Evolutionary conservation across 2,329 filamentous ascomycete genomes (phyloP).

Genomic region (Hypoxylon sp.): DNA sequence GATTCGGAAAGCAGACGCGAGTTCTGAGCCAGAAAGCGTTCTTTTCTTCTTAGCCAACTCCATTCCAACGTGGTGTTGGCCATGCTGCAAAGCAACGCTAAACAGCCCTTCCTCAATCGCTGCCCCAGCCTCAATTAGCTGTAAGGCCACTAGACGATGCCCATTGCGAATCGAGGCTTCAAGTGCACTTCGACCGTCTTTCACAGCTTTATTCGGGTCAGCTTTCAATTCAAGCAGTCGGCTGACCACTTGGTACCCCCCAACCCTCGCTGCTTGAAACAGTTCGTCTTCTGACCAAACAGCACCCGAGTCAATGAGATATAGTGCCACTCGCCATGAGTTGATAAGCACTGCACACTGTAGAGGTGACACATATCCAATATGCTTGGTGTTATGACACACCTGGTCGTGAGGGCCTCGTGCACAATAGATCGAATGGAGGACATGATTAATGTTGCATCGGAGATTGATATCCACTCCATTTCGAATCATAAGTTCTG

Average conservation of each 20-base stretch:
- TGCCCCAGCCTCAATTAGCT: background rate
- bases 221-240: background rate
- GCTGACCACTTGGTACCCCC: background rate
- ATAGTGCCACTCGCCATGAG: background rate
- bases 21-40: background rate
- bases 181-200: background rate
- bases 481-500: background rate
- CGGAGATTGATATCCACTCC: slow-evolving; percentile 3
- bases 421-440: no score
- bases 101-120: background rate
- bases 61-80: background rate
- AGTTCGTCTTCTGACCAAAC: background rate
- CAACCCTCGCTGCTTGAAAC: background rate
- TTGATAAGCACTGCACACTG: background rate
- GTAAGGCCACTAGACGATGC: background rate
- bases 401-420: no score
- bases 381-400: no score
- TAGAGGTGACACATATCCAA: slow-evolving; percentile 1
- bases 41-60: background rate
- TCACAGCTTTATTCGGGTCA: background rate
- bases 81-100: background rate
- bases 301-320: slow-evolving; percentile 5
- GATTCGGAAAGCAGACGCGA: background rate
- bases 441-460: no score
- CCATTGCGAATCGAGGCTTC: background rate